Base-by-base conservation (phyloP, 179 eudicot species). In the Beta macrorhiza region DNA sequence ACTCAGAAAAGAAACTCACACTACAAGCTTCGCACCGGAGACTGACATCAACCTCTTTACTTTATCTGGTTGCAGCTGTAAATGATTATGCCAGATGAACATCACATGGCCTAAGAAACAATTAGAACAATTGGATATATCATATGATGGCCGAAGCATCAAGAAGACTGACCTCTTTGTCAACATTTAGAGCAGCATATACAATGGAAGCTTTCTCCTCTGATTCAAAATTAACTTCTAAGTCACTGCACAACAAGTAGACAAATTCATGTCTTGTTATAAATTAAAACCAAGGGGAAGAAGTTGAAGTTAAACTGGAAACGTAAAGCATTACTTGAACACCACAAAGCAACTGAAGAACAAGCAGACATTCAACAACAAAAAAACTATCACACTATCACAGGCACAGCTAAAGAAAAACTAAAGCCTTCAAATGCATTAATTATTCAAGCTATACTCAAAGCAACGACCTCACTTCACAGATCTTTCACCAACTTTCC, bases 31-130 rank as follows among this genome's bases (percentile, higher is more conserved):
- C 55, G 95, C 97, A 52, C 89, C 76, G 52, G 91, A 88, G 22
- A 93, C 84, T 5, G 90, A 85, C 97, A 93, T 92, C 74, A 84
- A 84, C 90, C 99, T 88, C 87, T 90, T 93, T 80, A 91, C 97
- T 79, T 95, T 95, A 83, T 93, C 97, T 16, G 97, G 97, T 77
- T 91, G 95, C 89, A 95, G 82, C 97, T 93, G 92, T 77, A 88
- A 80, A 78, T 45, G 29, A 72, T 55, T 13, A 79, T 1, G 22
- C 32, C 37, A 51, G 19, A 64, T 70, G 37, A 79, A 63, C 63
- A 9, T 20, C 55, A 37, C 47, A 29, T 80, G 42, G 42, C 4
- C 59, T 52, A 69, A 64, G 51, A 37, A 53, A 80, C 13, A 78
- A 61, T 20, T 67, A 68, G 59, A 45, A 80, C 13, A 78, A 61